phyloP scores from a whole-genome alignment of 768 basidiomycete species.

The Termitomyces sp. region DNA sequence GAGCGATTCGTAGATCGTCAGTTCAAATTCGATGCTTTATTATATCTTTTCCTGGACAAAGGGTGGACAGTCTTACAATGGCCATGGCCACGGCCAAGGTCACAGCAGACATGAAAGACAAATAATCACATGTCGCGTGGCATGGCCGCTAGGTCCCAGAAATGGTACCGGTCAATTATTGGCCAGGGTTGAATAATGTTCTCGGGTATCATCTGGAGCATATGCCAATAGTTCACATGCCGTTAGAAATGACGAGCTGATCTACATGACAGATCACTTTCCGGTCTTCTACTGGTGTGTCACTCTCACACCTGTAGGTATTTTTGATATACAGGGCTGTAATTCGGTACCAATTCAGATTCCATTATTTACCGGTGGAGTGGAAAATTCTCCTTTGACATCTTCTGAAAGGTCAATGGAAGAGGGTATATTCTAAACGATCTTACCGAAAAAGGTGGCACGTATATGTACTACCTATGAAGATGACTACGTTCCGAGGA shows the following conservation, averaged over 20 bases:
- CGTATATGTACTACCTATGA: conserved; percentile 57
- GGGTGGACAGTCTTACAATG: conserved; percentile 1
- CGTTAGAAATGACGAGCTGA: conserved; percentile 19
- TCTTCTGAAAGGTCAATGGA: background rate
- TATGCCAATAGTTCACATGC: conserved; percentile 15
- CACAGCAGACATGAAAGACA: background rate
- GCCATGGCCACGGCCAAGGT: conserved; percentile 1
- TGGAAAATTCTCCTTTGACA: background rate
- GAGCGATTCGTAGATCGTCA: background rate
- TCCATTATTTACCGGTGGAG: background rate
- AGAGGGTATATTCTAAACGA: conserved; percentile 17
- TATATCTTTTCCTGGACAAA: conserved; percentile 3
- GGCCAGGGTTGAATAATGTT: background rate
- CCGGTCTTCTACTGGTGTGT: conserved; percentile 5
- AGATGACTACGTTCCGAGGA: conserved; percentile 63
- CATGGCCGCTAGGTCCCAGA: background rate
- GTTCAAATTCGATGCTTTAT: background rate
- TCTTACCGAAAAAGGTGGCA: background rate
- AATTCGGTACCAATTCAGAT: background rate
- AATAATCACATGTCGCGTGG: background rate
- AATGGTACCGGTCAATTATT: conserved; percentile 7
- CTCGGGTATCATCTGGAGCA: conserved; percentile 10
- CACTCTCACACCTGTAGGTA: background rate
- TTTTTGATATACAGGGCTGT: background rate
- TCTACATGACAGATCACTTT: conserved; percentile 16